Percentiles rank a stretch among this genome's conserved stretches.
Conservation (phyloP, 179 eudicot genomes). For the Beta corolliflora region DNA sequence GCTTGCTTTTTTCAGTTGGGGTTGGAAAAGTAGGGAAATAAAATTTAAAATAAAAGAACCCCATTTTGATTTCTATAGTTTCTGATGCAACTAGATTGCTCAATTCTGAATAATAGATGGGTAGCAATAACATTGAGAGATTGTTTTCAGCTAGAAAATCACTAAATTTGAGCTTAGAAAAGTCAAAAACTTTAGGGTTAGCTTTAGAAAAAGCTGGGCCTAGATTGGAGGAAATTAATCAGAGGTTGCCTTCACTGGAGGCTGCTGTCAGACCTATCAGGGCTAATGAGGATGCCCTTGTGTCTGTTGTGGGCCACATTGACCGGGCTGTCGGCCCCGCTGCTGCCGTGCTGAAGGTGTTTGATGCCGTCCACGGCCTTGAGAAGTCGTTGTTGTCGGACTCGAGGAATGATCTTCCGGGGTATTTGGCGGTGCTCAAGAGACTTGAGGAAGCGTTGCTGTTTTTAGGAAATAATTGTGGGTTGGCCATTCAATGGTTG, state of each 20-base stretch:
- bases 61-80: constrained; percentile 26
- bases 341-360: constrained; percentile 91
- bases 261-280: constrained; percentile 86
- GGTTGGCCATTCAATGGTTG: constrained; percentile 97
- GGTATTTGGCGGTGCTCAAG: constrained; percentile 84
- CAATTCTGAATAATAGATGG: constrained; percentile 32
- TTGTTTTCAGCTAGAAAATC: constrained; percentile 56
- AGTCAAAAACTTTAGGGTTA: constrained; percentile 57
- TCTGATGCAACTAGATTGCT: constrained; percentile 34
- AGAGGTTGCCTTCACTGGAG: constrained; percentile 75
- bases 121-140: constrained; percentile 37
- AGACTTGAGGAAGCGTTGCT: constrained; percentile 87
- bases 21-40: background rate
- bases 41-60: background rate
- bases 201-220: constrained; percentile 63
- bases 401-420: constrained; percentile 79
- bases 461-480: constrained; percentile 86
- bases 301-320: constrained; percentile 93
- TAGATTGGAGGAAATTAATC: constrained; percentile 76
- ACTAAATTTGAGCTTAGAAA: constrained; percentile 60
- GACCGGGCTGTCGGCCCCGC: constrained; percentile 95
- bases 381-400: constrained; percentile 88
- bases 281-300: constrained; percentile 76
- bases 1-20: constrained; percentile 22
- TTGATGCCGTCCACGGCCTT: constrained; percentile 92